Evolutionary conservation across 106 monocot genomes (phyloP).

Genomic region (Platanthera guangdongensis): DNA sequence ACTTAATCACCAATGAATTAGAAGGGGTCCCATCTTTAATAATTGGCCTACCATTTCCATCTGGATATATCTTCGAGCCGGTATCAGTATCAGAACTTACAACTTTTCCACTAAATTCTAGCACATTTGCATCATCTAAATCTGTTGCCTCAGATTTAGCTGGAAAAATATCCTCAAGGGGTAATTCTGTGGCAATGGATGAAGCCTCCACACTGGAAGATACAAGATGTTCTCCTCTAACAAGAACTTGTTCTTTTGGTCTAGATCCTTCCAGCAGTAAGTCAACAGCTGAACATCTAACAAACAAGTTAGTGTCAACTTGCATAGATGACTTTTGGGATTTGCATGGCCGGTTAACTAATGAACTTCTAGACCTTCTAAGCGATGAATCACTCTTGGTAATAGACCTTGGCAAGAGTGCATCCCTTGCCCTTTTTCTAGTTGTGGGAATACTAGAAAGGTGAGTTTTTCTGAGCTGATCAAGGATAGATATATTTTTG

Average conservation of each 20-base stretch:
- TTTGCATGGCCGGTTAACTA: conserved; percentile 17
- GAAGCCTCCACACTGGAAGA: conserved; percentile 2
- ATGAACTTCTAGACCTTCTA: conserved; percentile 45
- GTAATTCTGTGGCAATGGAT: conserved; percentile 4
- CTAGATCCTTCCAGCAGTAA: conserved; percentile 9
- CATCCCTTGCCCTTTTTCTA: conserved; percentile 46
- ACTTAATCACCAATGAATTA: conserved; percentile 28
- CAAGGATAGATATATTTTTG: conserved; percentile 46
- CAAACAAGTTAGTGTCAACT: conserved; percentile 4
- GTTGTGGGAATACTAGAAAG: conserved; percentile 29
- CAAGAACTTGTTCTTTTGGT: conserved; percentile 4
- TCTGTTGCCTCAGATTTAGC: conserved; percentile 9
- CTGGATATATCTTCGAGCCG: background rate
- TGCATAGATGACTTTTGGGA: conserved; percentile 13
- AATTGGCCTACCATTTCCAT: conserved; percentile 18
- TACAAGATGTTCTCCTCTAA: background rate
- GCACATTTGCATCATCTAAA: conserved; percentile 3
- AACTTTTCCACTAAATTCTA: conserved; percentile 15
- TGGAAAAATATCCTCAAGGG: conserved; percentile 3
- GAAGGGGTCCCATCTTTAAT: conserved; percentile 17
- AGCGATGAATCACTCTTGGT: conserved; percentile 25
- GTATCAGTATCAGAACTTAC: conserved; percentile 18
- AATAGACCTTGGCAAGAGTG: conserved; percentile 17
- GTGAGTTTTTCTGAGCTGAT: conserved; percentile 46
- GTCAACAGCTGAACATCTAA: conserved; percentile 13